Evolutionary conservation across 371 early-diverging fungal genomes (phyloP).

Genomic region (Choanephora cucurbitarum): DNA sequence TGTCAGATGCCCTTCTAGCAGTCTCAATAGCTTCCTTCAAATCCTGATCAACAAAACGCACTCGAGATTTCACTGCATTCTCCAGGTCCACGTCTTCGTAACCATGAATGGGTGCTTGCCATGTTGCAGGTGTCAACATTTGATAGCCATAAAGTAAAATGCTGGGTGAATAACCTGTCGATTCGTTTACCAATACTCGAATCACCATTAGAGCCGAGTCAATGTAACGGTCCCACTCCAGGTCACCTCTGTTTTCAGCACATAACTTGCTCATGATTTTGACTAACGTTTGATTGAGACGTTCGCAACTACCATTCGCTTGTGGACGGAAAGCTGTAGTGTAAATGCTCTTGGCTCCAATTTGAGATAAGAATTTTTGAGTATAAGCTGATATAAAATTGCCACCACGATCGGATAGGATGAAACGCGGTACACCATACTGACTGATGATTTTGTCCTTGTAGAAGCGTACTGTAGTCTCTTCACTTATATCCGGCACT

Average conservation of each 20-base stretch:
- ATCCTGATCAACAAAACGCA: neutral
- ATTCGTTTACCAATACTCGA: constrained; percentile 16
- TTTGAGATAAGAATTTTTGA: neutral
- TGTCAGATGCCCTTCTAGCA: neutral
- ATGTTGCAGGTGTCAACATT: constrained; percentile 17
- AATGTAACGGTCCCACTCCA: constrained; percentile 21
- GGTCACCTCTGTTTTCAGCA: neutral
- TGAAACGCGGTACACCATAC: neutral
- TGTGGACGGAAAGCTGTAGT: constrained; percentile 35
- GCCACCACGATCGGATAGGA: constrained; percentile 25
- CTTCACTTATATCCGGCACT: constrained; percentile 17
- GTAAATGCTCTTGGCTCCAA: constrained; percentile 21
- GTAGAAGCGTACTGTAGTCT: neutral
- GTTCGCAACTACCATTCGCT: constrained; percentile 39
- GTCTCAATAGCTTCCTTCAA: neutral
- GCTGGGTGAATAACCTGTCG: constrained; percentile 15
- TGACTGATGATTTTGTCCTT: neutral
- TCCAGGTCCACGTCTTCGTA: constrained; percentile 21
- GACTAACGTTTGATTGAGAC: constrained; percentile 27
- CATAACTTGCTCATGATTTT: constrained; percentile 16
- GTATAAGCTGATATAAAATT: constrained; percentile 25
- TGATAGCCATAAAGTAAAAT: constrained; percentile 25
- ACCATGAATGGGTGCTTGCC: constrained; percentile 23
- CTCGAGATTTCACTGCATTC: neutral
- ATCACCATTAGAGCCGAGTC: constrained; percentile 14